These are phyloP conservation scores for Rhodotorula sp. DNA, from an alignment of 1,284 basidiomycete genomes.

Conservation along the genomic window DNA sequence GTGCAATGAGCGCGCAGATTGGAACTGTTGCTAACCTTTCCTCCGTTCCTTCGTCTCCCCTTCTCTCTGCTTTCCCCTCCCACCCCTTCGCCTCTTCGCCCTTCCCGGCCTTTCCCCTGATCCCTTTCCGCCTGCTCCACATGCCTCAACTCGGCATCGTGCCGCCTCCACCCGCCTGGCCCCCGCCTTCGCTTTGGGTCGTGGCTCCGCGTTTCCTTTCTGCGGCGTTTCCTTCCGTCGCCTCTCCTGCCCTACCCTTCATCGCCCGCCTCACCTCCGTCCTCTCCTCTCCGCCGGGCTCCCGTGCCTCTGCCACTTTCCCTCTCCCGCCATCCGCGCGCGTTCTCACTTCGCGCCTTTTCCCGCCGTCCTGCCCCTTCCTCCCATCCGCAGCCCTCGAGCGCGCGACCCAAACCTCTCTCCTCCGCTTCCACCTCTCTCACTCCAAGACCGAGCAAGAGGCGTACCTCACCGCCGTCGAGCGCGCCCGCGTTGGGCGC, in stretches of 20 bases:
- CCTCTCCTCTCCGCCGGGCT: neutral
- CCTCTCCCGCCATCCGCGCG: no score
- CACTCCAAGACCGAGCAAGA: conserved; percentile 86
- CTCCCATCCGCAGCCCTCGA: conserved; percentile 71
- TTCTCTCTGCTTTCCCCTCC: no score
- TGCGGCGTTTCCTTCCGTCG: neutral
- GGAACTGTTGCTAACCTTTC: neutral
- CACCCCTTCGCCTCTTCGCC: no score
- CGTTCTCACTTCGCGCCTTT: no score
- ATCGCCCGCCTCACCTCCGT: neutral
- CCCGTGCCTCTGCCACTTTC: no score
- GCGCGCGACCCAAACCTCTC: conserved; percentile 81
- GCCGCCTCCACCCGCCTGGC: neutral
- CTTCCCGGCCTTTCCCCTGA: neutral
- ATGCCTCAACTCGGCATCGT: no score
- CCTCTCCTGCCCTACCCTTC: neutral
- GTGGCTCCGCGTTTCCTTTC: neutral
- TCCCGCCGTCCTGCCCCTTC: neutral
- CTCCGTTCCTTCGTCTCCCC: no score
- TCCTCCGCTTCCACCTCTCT: conserved; percentile 84
- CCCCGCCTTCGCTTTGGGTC: neutral
- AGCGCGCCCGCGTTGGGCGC: conserved; percentile 84
- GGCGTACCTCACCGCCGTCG: conserved; percentile 92
- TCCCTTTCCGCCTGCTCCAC: neutral
- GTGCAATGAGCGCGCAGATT: no score